Evolutionary conservation across 768 basidiomycete genomes (phyloP).

Genomic region (Hericium coralloides): DNA sequence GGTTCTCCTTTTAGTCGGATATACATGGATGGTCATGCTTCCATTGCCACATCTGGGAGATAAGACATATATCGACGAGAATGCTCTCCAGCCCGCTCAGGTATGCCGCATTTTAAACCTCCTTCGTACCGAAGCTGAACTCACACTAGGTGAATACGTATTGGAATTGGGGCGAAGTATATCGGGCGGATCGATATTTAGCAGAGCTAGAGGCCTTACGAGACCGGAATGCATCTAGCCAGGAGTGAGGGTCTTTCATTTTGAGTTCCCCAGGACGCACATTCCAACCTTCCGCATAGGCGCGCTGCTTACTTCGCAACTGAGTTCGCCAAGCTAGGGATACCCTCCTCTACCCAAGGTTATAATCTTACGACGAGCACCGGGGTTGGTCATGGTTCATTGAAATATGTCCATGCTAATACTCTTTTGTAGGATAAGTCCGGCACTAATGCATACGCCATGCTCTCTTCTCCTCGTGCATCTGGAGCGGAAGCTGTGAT

Average conservation of each 20-base stretch:
- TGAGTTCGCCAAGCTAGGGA: constrained; percentile 69
- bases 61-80: constrained; percentile 85
- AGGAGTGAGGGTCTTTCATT: constrained; percentile 46
- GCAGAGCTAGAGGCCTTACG: constrained; percentile 55
- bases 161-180: constrained; percentile 89
- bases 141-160: constrained; percentile 71
- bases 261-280: neutral
- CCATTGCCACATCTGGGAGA: constrained; percentile 59
- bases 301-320: constrained; percentile 50
- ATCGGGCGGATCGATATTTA: constrained; percentile 76
- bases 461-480: constrained; percentile 77
- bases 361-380: constrained; percentile 49
- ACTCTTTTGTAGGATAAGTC: constrained; percentile 32
- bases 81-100: constrained; percentile 89
- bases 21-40: constrained; percentile 77
- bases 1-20: constrained; percentile 52
- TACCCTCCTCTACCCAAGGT: constrained; percentile 57
- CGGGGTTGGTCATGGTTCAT: constrained; percentile 33
- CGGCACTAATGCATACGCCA: constrained; percentile 78
- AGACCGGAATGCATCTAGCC: constrained; percentile 54
- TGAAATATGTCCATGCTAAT: neutral
- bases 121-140: neutral
- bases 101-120: constrained; percentile 29
- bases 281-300: constrained; percentile 29
- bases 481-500: constrained; percentile 92